Evolutionary conservation across 352 stramenopile species (phyloP), one percentile per base, ranked within the genome.

Genomic region (Pythium guiyangense): DNA sequence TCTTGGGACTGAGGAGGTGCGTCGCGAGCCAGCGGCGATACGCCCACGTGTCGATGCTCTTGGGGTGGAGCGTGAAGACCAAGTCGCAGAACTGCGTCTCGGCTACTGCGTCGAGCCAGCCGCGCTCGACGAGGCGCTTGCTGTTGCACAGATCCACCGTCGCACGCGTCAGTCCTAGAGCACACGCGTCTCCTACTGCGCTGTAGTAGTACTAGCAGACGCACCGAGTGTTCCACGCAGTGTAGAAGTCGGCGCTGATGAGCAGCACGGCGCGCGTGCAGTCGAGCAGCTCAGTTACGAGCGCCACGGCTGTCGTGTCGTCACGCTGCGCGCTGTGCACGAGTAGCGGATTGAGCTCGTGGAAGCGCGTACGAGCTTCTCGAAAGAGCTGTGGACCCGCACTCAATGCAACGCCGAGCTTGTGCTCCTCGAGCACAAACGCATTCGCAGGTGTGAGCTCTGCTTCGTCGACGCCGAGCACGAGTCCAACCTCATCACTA

Each of bases 1-100:
- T 10, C 10, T 11, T 17, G 42, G 3, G 1, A 25, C 17, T 15
- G 42, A 61, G 66, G 6, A 84, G 29, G 3, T 69, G 70, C 59
- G 64, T 74, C 27, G 77, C 72, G 18, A 88, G 62, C 78, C 77
- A 88, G 1, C 78, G 74, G 15, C 84, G 68, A 53, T 94, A 88
- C 3, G 84, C 81, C 84, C 84, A 94, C 44, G 81, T 94, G 60
- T 94, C 84, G 59, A 92, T 92, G 56, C 84, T 94, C 70, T 94
- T 94, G 0, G 84, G 76, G 44, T 94, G 81, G 39, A 91, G 59
- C 14, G 79, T 75, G 57, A 90, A 88, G 12, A 94, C 73, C 26
- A 94, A 60, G 54, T 86, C 76, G 37, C 67, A 84, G 53, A 94
- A 92, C 44, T 65, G 64, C 51, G 89, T 59, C 50, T 94, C 84